Evolutionary conservation across 2,329 filamentous ascomycete species (phyloP), one percentile per base, ranked within the genome.

Genomic region (Aspergillus intermedius): DNA sequence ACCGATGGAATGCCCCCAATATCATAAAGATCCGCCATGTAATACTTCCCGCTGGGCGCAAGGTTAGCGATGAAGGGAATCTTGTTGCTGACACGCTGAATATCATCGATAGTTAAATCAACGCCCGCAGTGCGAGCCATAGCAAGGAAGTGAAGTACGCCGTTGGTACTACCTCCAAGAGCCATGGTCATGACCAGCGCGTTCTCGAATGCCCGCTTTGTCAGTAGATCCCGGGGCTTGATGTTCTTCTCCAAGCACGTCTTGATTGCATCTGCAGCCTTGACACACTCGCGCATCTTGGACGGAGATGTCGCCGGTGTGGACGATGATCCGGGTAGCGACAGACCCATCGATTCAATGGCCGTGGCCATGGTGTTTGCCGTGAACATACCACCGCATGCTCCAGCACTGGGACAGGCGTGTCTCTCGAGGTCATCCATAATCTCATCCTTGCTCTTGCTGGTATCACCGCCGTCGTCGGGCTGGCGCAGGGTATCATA

Each of bases 341-440:
- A 83, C 25, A 95, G 76, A 23, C 90, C 90, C 78, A 95, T 89
- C 39, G 87, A 88, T 73, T 95, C 89, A 55, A 95, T 89, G 12
- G 87, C 88, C 0, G 87, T 91, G 3, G 88, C 87, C 88, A 95
- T 91, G 21, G 89, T 95, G 71, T 95, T 95, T 55, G 90, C 90
- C 1, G 90, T 95, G 73, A 90, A 95, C 90, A 95, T 95, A 15
- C 91, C 89, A 42, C 88, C 88, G 55, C 89, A 95, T 1, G 88
- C 90, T 25, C 89, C 89, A 1, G 82, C 81, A 7, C 83, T 82
- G 1, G 86, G 86, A 65, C 90, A 95, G 2, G 89, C 84, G 61
- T 93, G 79, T 54, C 75, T 76, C 72, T 91, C 87, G 44, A 95
- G 82, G 64, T 96, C 91, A 23, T 86, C 81, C 74, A 94, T 81